phyloP scores from a whole-genome alignment of 441 rosid genomes.

The Melastoma candidum region DNA sequence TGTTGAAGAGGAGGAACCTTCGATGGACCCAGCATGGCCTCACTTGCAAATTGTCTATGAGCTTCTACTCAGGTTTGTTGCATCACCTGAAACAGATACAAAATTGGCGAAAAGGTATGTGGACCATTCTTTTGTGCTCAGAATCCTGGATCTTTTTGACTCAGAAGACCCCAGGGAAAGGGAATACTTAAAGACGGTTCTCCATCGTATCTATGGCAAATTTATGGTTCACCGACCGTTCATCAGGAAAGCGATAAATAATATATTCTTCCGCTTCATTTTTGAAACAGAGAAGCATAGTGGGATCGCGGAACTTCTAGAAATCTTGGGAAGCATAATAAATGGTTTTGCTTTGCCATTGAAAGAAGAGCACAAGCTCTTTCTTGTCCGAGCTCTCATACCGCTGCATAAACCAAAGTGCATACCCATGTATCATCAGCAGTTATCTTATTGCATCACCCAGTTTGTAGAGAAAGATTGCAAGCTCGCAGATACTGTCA shows the following conservation, averaged over 20 bases:
- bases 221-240: conserved; percentile 95
- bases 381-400: conserved; percentile 57
- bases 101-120: conserved; percentile 56
- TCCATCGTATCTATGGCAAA: conserved; percentile 81
- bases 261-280: conserved; percentile 67
- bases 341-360: conserved; percentile 65
- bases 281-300: conserved; percentile 90
- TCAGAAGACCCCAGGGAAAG: conserved; percentile 60
- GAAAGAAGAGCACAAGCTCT: conserved; percentile 73
- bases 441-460: conserved; percentile 61
- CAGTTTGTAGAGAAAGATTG: conserved; percentile 67
- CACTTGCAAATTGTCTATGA: conserved; percentile 78
- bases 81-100: conserved; percentile 71
- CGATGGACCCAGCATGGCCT: conserved; percentile 71
- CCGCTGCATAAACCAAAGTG: conserved; percentile 73
- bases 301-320: conserved; percentile 75
- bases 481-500: conserved; percentile 68
- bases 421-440: conserved; percentile 58
- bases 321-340: conserved; percentile 72
- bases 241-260: conserved; percentile 78
- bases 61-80: conserved; percentile 49
- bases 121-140: conserved; percentile 60
- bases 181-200: conserved; percentile 59
- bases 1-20: conserved; percentile 63
- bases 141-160: conserved; percentile 71